phyloP scores from a whole-genome alignment of 257 asterid species.

The Schizonepeta tenuifolia region DNA sequence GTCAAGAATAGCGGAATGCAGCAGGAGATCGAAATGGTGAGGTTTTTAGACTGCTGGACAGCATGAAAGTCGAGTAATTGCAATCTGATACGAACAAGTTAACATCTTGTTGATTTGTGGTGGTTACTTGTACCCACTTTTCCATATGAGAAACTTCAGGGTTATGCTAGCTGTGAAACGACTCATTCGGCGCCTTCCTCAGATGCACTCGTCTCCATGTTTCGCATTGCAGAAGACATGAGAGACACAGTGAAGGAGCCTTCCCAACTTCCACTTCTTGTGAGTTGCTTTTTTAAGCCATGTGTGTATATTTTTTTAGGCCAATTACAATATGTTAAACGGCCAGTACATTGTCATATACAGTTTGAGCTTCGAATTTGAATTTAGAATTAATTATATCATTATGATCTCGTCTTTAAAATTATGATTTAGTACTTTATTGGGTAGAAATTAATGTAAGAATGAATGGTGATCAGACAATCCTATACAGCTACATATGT shows the following conservation, averaged over 20 bases:
- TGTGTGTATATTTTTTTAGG: not conserved
- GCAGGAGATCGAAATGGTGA: constrained; percentile 74
- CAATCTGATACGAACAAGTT: constrained; percentile 31
- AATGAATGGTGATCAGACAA: not conserved
- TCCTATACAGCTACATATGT: not conserved
- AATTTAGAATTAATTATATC: not conserved
- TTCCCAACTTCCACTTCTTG: constrained; percentile 5
- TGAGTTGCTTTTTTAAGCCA: constrained; percentile 8
- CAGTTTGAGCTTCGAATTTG: not conserved
- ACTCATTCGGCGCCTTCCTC: not conserved
- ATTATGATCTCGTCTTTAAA: not conserved
- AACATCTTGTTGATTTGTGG: constrained; percentile 57
- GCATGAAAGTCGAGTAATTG: not conserved
- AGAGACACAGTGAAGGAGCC: not conserved
- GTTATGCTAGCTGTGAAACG: too few relatives aligned
- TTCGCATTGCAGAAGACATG: not conserved
- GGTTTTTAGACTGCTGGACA: not conserved
- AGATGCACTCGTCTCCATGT: not conserved
- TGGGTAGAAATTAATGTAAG: not conserved
- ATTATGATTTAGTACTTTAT: not conserved
- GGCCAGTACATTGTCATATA: not conserved
- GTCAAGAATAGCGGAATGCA: constrained; percentile 57
- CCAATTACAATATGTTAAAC: not conserved
- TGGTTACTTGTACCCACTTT: not conserved
- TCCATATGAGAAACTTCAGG: not conserved